These are phyloP conservation scores for Neonectria ditissima DNA, from an alignment of 2,329 filamentous ascomycete species.

Conservation along the genomic window DNA sequence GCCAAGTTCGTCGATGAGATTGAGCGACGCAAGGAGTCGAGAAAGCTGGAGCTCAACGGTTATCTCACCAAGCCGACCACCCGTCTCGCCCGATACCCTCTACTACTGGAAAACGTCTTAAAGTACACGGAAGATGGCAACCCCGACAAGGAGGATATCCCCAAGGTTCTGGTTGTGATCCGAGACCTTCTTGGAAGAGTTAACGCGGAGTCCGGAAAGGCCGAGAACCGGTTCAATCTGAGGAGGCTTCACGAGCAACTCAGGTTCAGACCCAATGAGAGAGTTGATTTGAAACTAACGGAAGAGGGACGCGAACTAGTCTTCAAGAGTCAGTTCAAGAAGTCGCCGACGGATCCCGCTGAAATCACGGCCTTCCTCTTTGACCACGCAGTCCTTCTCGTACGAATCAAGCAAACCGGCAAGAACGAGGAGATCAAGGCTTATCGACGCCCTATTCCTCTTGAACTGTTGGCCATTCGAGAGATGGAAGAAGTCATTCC, in stretches of 20 bases:
- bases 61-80: conserved; percentile 98
- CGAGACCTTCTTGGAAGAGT: conserved; percentile 88
- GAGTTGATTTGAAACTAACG: conserved; percentile 92
- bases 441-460: conserved; percentile 91
- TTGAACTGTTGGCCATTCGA: conserved; percentile 91
- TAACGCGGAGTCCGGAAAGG: conserved; percentile 95
- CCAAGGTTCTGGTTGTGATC: conserved; percentile 88
- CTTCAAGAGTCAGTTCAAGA: conserved; percentile 95
- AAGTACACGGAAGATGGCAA: conserved; percentile 93
- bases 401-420: conserved; percentile 89
- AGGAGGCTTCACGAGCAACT: conserved; percentile 92
- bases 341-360: conserved; percentile 85
- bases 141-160: conserved; percentile 91
- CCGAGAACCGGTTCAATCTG: conserved; percentile 97
- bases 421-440: conserved; percentile 96
- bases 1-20: conserved; percentile 95
- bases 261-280: conserved; percentile 89
- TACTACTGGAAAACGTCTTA: conserved; percentile 89
- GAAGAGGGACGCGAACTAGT: conserved; percentile 93
- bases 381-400: conserved; percentile 93
- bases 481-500: conserved; percentile 98
- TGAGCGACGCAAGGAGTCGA: conserved; percentile 93
- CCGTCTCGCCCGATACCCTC: conserved; percentile 90
- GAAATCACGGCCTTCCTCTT: conserved; percentile 97
- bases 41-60: conserved; percentile 96